Base-by-base conservation (phyloP, 129 eudicot genomes). In the Silybum marianum region DNA sequence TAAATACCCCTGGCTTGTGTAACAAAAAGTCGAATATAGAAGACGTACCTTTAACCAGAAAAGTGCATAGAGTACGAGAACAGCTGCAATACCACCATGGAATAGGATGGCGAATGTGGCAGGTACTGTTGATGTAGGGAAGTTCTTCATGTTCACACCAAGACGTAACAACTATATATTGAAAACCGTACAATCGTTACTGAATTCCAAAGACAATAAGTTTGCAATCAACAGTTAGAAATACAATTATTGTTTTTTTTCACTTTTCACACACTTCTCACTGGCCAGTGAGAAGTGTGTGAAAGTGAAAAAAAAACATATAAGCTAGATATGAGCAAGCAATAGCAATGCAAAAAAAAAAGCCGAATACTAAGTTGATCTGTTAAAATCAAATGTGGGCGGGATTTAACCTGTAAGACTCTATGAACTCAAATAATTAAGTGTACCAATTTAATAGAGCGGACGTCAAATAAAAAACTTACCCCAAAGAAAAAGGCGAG, bases 41-140 rank as follows among this genome's bases (percentile, higher is more conserved):
- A 62, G 32, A 72, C 89, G 42, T 13, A 91, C 97, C 97, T 89
- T 91, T 73, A 91, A 79, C 97, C 97, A 91, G 89, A 91, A 91
- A 48, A 91, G 82, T 7, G 69, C 74, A 30, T 89, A 91, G 73
- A 91, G 88, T 67, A 60, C n/a, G 46, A 91, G 86, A 83, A 91
- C 92, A 39, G 91, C 91, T 76, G 86, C 93, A 74, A 91, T 88
- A 74, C 90, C 92, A 63, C 77, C 68, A 25, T 89, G 90, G 89
- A 91, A 91, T 58, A 87, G 87, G 36, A 82, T 62, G 77, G 97
- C 89, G 78, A 88, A 87, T 65, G 82, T 54, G 13, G 90, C 87
- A 46, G 91, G 88, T 23, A 84, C 84, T 23, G 88, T 21, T 48
- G 97, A 73, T 44, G 77, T 87, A 16, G 93, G 97, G 78, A 89